A percentile compares a stretch with the other conserved stretches of the same genome.
Evolutionary conservation across 176 grass and related monocot species (phyloP).

Genomic region (Cenchrus americanus): DNA sequence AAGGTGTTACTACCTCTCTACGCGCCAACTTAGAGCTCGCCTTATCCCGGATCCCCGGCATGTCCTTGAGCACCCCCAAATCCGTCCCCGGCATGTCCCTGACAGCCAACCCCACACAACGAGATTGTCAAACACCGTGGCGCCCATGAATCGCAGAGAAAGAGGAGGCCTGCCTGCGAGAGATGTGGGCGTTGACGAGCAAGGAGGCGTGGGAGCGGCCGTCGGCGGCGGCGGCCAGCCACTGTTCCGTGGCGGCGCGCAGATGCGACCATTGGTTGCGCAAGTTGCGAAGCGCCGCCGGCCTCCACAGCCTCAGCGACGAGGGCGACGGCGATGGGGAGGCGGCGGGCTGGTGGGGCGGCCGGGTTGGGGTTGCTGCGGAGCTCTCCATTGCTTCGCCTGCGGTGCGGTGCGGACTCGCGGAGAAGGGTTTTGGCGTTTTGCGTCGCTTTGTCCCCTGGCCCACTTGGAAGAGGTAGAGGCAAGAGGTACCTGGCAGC

Average conservation of each 20-base stretch:
- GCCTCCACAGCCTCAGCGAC: slow-evolving; percentile 62
- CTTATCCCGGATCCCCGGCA: slow-evolving; percentile 65
- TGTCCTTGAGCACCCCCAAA: slow-evolving; percentile 79
- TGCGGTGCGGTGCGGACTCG: neutral
- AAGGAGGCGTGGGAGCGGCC: slow-evolving; percentile 54
- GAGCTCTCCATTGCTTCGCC: slow-evolving; percentile 23
- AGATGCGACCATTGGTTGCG: slow-evolving; percentile 85
- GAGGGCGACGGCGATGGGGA: slow-evolving; percentile 43
- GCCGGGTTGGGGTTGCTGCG: slow-evolving; percentile 28
- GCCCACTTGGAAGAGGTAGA: neutral
- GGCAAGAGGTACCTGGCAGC: neutral
- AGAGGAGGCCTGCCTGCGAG: slow-evolving; percentile 46
- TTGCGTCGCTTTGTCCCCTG: neutral
- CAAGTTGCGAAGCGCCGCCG: slow-evolving; percentile 69
- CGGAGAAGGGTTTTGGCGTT: neutral
- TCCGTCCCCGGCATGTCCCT: slow-evolving; percentile 69
- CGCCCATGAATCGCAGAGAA: neutral
- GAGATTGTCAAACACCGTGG: slow-evolving; percentile 24
- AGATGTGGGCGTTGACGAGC: slow-evolving; percentile 64
- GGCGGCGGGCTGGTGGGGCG: neutral
- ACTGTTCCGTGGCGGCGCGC: slow-evolving; percentile 48
- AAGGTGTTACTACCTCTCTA: slow-evolving; percentile 59
- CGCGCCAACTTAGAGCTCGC: slow-evolving; percentile 66
- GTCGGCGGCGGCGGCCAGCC: slow-evolving; percentile 43
- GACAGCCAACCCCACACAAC: slow-evolving; percentile 10